Conservation (phyloP, 2,329 filamentous ascomycete species). For the Colletotrichum chlorophyti region DNA sequence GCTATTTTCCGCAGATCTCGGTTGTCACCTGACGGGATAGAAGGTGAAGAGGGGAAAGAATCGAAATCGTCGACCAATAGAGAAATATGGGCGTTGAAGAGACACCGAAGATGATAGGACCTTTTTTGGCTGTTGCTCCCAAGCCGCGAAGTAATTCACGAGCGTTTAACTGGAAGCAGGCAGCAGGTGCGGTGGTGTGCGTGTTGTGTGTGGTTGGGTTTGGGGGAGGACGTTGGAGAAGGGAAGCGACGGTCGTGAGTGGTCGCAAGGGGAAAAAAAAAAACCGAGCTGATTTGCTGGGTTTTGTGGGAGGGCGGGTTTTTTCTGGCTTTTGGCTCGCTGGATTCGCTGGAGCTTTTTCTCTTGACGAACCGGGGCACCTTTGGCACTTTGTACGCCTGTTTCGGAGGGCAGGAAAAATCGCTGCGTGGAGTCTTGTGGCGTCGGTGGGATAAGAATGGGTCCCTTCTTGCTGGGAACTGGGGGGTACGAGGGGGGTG, state of each 20-base stretch:
- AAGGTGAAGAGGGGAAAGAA: too few species aligned
- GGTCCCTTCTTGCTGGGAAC: conserved; percentile 21
- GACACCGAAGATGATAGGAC: conserved; percentile 55
- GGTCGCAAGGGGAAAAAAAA: conserved; percentile 34
- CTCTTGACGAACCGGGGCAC: conserved; percentile 17
- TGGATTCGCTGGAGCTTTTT: conserved; percentile 27
- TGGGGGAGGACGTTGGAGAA: conserved; percentile 34
- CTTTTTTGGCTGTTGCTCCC: conserved; percentile 38
- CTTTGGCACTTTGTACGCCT: conserved; percentile 26
- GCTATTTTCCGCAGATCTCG: conserved; percentile 49
- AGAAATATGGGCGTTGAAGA: conserved; percentile 41
- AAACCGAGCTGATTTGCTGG: conserved; percentile 30
- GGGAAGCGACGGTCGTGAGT: conserved; percentile 34
- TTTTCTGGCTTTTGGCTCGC: conserved; percentile 29
- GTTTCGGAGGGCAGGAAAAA: conserved; percentile 22
- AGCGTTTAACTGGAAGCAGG: conserved; percentile 33
- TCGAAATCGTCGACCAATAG: conserved; percentile 59
- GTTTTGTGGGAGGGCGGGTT: conserved; percentile 30
- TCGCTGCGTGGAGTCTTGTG: conserved; percentile 22
- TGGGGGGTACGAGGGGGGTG: neutral
- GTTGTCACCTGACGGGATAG: conserved; percentile 58
- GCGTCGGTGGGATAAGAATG: conserved; percentile 24
- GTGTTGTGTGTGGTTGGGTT: conserved; percentile 32
- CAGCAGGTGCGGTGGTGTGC: neutral
- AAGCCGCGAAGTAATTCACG: conserved; percentile 39